Evolutionary conservation across 805 yeast species (phyloP).

Genomic region (Kodamaea kaohsiungensis): DNA sequence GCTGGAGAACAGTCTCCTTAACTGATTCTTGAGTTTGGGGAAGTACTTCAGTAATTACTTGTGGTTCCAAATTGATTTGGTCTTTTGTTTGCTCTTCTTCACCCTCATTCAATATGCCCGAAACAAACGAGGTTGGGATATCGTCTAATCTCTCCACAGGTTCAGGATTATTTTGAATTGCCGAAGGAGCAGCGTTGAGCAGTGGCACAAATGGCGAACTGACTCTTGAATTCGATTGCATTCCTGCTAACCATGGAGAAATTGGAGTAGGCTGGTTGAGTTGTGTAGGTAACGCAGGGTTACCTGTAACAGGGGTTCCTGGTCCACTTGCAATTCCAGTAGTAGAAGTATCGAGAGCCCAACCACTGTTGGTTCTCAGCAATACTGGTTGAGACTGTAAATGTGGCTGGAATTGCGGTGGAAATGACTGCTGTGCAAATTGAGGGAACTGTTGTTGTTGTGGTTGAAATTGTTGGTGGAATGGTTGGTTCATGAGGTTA

Average conservation of each 20-base stretch:
- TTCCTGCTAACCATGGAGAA: constrained; percentile 43
- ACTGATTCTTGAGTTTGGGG: background rate
- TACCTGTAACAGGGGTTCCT: constrained; percentile 28
- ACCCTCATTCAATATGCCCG: constrained; percentile 38
- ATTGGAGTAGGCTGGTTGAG: constrained; percentile 38
- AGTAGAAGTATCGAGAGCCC: constrained; percentile 36
- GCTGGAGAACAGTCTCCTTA: background rate
- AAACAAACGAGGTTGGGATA: constrained; percentile 42
- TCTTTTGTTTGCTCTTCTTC: constrained; percentile 22
- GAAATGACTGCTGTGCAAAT: constrained; percentile 9
- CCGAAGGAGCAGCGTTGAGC: constrained; percentile 2
- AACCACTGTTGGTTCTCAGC: constrained; percentile 37
- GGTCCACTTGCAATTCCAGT: constrained; percentile 24
- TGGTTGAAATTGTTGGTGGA: constrained; percentile 10
- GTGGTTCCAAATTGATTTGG: constrained; percentile 12
- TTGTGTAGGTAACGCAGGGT: constrained; percentile 22
- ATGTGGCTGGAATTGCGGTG: constrained; percentile 5
- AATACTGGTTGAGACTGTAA: constrained; percentile 27
- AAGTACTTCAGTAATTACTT: background rate
- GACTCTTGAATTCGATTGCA: constrained; percentile 36
- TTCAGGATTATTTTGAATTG: background rate
- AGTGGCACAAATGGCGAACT: constrained; percentile 41
- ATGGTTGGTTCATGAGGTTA: constrained; percentile 11
- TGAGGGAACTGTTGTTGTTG: background rate
- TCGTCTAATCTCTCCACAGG: constrained; percentile 36